These are phyloP conservation scores for Candida frijolesensis DNA, from an alignment of 1,139 yeast genomes.

Conservation along the genomic window DNA sequence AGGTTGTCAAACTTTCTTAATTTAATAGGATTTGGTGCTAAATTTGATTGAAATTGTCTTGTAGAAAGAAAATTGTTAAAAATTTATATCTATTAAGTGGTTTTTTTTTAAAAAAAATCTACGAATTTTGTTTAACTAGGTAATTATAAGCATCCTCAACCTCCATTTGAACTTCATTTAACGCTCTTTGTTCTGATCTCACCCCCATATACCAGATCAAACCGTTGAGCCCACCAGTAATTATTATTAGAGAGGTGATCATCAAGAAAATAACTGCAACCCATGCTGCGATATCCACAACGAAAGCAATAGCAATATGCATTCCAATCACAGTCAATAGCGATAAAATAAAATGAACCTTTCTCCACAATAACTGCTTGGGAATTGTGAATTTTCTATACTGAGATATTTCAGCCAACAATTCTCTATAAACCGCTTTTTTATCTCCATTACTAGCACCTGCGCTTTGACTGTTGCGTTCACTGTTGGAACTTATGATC, in stretches of 20 bases:
- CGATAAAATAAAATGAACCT: conserved; percentile 63
- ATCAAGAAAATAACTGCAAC: conserved; percentile 46
- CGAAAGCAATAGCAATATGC: conserved; percentile 57
- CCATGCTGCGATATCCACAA: conserved; percentile 33
- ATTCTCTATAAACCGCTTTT: conserved; percentile 53
- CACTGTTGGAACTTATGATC: conserved; percentile 16
- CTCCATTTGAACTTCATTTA: conserved; percentile 68
- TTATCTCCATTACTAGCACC: conserved; percentile 16
- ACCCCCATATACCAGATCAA: conserved; percentile 80
- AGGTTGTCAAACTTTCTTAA: no score
- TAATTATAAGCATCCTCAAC: conserved; percentile 46
- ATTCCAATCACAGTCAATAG: conserved; percentile 35
- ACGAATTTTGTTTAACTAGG: conserved; percentile 7
- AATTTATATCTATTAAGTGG: background rate
- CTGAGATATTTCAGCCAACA: conserved; percentile 53
- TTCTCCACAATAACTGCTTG: conserved; percentile 67
- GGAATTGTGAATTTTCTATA: conserved; percentile 58
- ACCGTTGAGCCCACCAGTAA: conserved; percentile 76
- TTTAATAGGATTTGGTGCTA: no score
- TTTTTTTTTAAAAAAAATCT: background rate
- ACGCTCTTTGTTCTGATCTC: conserved; percentile 72
- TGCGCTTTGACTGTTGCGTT: conserved; percentile 3
- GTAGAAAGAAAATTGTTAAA: no score
- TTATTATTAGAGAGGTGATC: conserved; percentile 51
- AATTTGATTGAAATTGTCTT: background rate